Conservation (phyloP, 495 filamentous ascomycete species). For the Tuber borchii region DNA sequence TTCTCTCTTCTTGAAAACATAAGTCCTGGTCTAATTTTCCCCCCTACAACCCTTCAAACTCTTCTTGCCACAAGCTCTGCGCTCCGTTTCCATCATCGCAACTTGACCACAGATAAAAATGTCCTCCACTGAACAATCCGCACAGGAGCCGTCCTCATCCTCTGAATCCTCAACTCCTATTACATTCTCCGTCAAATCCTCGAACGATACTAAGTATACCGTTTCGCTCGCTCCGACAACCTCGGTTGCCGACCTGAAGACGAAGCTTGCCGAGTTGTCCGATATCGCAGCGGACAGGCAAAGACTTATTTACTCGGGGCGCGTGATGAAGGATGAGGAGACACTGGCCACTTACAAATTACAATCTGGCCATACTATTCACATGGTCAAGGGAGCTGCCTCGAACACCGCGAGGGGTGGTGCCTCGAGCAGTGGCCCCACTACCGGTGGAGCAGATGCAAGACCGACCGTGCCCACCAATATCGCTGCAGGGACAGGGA, state of each 20-base stretch:
- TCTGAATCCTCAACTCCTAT: slow-evolving; percentile 50
- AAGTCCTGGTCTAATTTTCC: background rate
- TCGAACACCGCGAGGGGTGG: slow-evolving; percentile 64
- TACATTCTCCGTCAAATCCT: slow-evolving; percentile 92
- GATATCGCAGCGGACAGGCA: slow-evolving; percentile 79
- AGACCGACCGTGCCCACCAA: slow-evolving; percentile 66
- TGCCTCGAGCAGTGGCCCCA: slow-evolving; percentile 48
- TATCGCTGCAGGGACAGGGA: slow-evolving; percentile 84
- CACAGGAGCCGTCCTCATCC: slow-evolving; percentile 24
- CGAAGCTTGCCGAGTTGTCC: slow-evolving; percentile 74
- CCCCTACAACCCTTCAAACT: background rate
- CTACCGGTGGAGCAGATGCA: slow-evolving; percentile 44
- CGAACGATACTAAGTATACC: slow-evolving; percentile 73
- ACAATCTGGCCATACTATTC: slow-evolving; percentile 89
- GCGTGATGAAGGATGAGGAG: slow-evolving; percentile 90
- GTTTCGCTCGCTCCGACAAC: slow-evolving; percentile 72
- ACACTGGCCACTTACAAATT: slow-evolving; percentile 82
- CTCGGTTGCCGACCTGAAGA: slow-evolving; percentile 78
- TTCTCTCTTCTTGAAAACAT: background rate
- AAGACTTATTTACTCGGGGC: slow-evolving; percentile 93
- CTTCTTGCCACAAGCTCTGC: background rate
- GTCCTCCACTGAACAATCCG: slow-evolving; percentile 23
- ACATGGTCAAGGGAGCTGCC: slow-evolving; percentile 89
- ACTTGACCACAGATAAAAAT: slow-evolving; percentile 10
- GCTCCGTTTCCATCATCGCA: background rate